Percentiles rank a stretch among this genome's conserved stretches.
phyloP scores from a whole-genome alignment of 2,329 filamentous ascomycete genomes.

The Sporothrix humicola region DNA sequence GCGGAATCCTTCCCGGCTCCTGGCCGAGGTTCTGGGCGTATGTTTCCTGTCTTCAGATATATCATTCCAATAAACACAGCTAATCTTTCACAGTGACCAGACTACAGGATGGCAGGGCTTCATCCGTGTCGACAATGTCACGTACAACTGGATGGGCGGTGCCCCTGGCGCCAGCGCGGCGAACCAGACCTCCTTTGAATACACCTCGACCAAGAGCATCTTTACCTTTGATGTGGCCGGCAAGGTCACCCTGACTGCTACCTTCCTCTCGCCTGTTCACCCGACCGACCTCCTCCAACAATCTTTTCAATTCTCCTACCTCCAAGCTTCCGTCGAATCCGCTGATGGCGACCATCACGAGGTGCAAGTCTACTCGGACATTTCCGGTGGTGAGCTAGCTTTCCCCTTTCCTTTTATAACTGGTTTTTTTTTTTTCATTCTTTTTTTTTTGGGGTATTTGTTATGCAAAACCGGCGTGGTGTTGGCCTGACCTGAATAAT shows the following conservation, averaged over 20 bases:
- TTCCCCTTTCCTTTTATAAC: conserved; percentile 16
- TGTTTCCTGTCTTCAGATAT: conserved; percentile 43
- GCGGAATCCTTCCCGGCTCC: conserved; percentile 69
- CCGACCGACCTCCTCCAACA: conserved; percentile 70
- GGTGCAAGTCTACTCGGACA: conserved; percentile 74
- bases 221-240: conserved; percentile 70
- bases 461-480: no score
- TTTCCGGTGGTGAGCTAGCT: conserved; percentile 65
- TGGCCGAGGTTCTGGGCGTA: conserved; percentile 75
- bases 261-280: conserved; percentile 73
- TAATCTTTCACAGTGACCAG: conserved; percentile 51
- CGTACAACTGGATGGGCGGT: conserved; percentile 72
- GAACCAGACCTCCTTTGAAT: conserved; percentile 68
- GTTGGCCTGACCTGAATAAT: background rate
- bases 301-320: conserved; percentile 73
- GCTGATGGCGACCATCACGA: conserved; percentile 66
- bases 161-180: conserved; percentile 56
- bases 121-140: conserved; percentile 68
- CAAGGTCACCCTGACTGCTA: conserved; percentile 68
- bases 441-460: no score
- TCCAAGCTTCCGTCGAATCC: conserved; percentile 67
- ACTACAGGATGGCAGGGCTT: conserved; percentile 70
- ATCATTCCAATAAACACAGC: no score
- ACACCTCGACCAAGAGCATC: conserved; percentile 73
- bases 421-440: background rate